These are phyloP conservation scores for Phytophthora cryptogea DNA, from an alignment of 352 stramenopile genomes.

Conservation along the genomic window DNA sequence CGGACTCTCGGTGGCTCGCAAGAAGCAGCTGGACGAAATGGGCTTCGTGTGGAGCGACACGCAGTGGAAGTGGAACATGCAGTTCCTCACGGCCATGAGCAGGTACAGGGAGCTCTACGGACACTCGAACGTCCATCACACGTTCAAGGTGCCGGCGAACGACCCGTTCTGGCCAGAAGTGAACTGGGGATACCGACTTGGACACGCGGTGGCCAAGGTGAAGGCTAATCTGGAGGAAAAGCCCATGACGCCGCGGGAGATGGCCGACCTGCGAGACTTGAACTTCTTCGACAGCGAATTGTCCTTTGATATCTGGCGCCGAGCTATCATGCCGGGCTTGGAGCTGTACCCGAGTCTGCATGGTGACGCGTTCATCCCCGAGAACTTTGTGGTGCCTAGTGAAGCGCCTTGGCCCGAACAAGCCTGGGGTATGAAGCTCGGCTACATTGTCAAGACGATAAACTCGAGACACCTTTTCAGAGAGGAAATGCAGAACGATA, in stretches of 20 bases:
- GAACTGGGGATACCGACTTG: constrained; percentile 79
- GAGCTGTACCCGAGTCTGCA: constrained; percentile 36
- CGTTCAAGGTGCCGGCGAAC: constrained; percentile 86
- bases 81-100: constrained; percentile 69
- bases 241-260: constrained; percentile 17
- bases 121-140: constrained; percentile 88
- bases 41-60: constrained; percentile 73
- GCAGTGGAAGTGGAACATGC: constrained; percentile 71
- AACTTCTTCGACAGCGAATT: constrained; percentile 44
- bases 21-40: constrained; percentile 56
- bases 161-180: constrained; percentile 78
- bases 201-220: constrained; percentile 62
- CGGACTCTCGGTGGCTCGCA: constrained; percentile 31
- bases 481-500: constrained; percentile 43
- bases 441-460: constrained; percentile 61
- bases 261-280: constrained; percentile 45
- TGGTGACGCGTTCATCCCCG: constrained; percentile 40
- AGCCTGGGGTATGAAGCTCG: constrained; percentile 47
- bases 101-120: constrained; percentile 82
- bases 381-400: constrained; percentile 60
- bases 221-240: constrained; percentile 41
- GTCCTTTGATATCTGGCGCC: constrained; percentile 36
- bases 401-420: constrained; percentile 50
- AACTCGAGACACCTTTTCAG: constrained; percentile 48
- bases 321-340: constrained; percentile 48